Evolutionary conservation across 768 basidiomycete species (phyloP).

Genomic region (Serendipita sp.): DNA sequence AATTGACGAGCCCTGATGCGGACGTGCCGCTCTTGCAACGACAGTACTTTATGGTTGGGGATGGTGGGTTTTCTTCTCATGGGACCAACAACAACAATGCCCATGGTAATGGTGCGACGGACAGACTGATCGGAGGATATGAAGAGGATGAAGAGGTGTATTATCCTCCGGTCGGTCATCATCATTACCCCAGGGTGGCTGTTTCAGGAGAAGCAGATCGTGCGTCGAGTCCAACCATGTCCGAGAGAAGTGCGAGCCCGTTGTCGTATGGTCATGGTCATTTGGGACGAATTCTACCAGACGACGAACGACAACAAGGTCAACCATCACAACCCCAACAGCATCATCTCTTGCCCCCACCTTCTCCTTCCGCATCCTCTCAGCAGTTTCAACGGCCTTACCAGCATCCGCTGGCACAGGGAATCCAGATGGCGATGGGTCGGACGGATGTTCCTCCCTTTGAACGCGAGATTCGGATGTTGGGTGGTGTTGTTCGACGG

Average conservation of each 20-base stretch:
- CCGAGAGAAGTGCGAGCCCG: background rate
- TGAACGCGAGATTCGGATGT: constrained; percentile 4
- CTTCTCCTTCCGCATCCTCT: background rate
- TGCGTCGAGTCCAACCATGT: background rate
- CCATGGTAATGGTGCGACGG: too few relatives aligned
- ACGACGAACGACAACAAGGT: background rate
- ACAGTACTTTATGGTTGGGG: background rate
- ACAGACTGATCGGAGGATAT: background rate
- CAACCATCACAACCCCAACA: background rate
- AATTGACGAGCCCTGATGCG: background rate
- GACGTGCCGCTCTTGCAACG: background rate
- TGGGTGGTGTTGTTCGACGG: background rate
- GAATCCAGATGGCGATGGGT: constrained; percentile 2
- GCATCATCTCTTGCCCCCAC: background rate
- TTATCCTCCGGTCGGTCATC: background rate
- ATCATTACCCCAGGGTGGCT: background rate
- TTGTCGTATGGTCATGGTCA: background rate
- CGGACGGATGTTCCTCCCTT: background rate
- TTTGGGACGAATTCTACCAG: background rate
- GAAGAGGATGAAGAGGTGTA: background rate
- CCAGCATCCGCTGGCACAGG: background rate
- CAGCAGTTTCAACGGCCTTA: background rate
- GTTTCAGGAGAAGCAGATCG: background rate
- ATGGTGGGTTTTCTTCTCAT: background rate
- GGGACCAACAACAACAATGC: background rate